phyloP scores from a whole-genome alignment of 257 asterid species.

The Datura wrightii region DNA sequence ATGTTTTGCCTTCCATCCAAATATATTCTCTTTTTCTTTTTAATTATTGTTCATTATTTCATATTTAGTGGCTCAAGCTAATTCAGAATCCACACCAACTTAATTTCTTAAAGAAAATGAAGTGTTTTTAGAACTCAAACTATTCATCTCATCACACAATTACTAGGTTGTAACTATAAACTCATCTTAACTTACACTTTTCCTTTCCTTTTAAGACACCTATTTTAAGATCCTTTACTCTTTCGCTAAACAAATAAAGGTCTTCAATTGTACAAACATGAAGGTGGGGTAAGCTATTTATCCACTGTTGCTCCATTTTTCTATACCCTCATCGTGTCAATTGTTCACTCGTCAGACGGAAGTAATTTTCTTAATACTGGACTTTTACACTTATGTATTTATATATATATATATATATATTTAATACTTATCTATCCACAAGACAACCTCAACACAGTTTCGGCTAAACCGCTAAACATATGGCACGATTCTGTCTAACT shows the following conservation, averaged over 20 bases:
- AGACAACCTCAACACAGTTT: neutral
- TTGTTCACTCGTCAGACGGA: neutral
- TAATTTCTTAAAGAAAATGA: neutral
- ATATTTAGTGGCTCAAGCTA: neutral
- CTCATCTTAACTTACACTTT: neutral
- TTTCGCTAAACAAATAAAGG: neutral
- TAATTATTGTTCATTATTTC: neutral
- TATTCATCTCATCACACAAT: no score
- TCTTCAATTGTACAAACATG: neutral
- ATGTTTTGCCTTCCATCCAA: neutral
- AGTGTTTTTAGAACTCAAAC: neutral
- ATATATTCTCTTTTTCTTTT: neutral
- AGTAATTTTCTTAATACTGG: neutral
- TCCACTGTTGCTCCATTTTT: neutral
- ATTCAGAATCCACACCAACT: neutral
- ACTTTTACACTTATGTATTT: neutral
- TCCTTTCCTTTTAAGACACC: neutral
- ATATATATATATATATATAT: no score
- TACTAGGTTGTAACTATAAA: no score
- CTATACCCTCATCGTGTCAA: slow-evolving; percentile 8
- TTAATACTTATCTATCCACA: neutral
- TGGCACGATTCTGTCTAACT: neutral
- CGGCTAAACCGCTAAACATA: neutral
- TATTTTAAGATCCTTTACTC: neutral
- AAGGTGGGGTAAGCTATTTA: neutral